Conservation (phyloP, 2,329 filamentous ascomycete species). For the Neonectria punicea region DNA sequence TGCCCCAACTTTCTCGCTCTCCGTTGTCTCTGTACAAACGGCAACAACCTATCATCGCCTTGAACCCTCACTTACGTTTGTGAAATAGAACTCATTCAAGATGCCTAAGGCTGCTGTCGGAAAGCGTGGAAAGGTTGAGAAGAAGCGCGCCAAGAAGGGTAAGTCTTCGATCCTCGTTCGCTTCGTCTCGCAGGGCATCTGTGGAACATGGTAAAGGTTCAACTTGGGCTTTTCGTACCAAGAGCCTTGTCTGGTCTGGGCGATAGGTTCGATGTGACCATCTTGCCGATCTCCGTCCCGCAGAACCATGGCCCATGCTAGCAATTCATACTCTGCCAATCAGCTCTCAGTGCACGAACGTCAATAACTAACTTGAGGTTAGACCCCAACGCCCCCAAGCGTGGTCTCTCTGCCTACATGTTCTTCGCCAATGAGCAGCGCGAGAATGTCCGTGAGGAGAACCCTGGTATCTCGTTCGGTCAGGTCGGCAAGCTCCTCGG, state of each 20-base stretch:
- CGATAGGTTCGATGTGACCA: not conserved
- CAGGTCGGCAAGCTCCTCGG: slow-evolving; percentile 98
- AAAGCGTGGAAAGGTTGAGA: slow-evolving; percentile 67
- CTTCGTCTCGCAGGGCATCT: not conserved
- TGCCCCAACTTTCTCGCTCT: not conserved
- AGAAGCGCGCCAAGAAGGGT: slow-evolving; percentile 71
- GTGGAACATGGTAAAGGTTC: too few species aligned
- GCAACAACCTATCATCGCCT: not conserved
- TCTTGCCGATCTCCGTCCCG: not conserved
- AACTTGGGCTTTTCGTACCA: too few species aligned
- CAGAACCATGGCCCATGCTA: not conserved
- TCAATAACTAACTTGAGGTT: slow-evolving; percentile 18
- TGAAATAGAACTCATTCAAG: slow-evolving; percentile 50
- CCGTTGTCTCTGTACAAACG: not conserved
- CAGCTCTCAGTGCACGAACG: not conserved
- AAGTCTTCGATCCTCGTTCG: slow-evolving; percentile 41
- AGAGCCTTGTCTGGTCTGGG: not conserved
- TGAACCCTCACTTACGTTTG: slow-evolving; percentile 36
- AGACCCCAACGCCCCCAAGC: slow-evolving; percentile 99
- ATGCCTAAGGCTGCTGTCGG: slow-evolving; percentile 67
- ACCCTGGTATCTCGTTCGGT: slow-evolving; percentile 97
- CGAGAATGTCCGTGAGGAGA: slow-evolving; percentile 97
- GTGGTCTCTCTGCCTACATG: slow-evolving; percentile 99
- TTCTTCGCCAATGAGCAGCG: slow-evolving; percentile 99
- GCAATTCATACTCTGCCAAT: not conserved